These are phyloP conservation scores for Dendrobium chrysotoxum DNA, from an alignment of 106 monocot species.

Conservation along the genomic window DNA sequence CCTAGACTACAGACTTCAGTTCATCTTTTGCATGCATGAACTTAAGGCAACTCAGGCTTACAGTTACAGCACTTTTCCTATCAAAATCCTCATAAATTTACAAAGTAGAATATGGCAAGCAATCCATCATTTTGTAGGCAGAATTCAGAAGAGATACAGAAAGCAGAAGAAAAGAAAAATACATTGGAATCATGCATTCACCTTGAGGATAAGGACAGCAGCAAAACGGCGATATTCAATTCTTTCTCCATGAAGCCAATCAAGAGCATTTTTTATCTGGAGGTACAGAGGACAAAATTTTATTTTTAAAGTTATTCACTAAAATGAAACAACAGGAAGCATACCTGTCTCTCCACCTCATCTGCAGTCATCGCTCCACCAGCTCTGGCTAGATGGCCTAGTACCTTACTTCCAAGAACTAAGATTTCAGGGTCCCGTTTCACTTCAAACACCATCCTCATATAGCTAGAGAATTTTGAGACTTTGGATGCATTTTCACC, in stretches of 20 bases:
- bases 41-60: too few species aligned
- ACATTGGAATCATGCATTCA: slow-evolving; percentile 24
- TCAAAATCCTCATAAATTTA: neutral
- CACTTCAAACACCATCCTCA: slow-evolving; percentile 75
- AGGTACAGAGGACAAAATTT: neutral
- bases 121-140: neutral
- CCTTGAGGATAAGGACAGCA: slow-evolving; percentile 94
- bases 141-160: neutral
- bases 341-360: slow-evolving; percentile 73
- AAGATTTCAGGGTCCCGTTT: slow-evolving; percentile 87
- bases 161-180: neutral
- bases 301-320: neutral
- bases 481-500: slow-evolving; percentile 94
- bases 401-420: slow-evolving; percentile 72
- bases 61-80: too few species aligned
- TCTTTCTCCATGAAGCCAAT: slow-evolving; percentile 84
- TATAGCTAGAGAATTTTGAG: slow-evolving; percentile 74
- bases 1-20: neutral
- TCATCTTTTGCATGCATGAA: neutral
- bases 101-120: neutral
- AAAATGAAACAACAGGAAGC: slow-evolving; percentile 5
- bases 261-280: slow-evolving; percentile 90
- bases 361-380: slow-evolving; percentile 98
- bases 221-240: slow-evolving; percentile 91
- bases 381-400: slow-evolving; percentile 90